Evolutionary conservation across 2,329 filamentous ascomycete species (phyloP).

Genomic region (Hypomyces rosellus): DNA sequence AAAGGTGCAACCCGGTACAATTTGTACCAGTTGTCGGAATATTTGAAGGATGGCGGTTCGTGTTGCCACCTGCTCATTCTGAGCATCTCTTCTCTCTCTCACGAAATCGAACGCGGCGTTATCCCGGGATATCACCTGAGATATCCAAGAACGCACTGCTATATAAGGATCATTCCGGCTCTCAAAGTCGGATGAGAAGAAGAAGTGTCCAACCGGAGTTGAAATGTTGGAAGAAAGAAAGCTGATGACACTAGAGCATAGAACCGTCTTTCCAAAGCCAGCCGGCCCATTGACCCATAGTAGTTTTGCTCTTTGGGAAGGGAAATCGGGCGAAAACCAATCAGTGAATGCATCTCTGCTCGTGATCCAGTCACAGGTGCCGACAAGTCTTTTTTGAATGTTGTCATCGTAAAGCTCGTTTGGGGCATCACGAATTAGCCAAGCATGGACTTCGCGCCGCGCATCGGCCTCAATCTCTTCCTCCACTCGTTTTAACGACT

Average conservation of each 20-base stretch:
- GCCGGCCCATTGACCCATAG: constrained; percentile 27
- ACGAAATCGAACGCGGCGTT: constrained; percentile 13
- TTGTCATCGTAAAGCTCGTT: constrained; percentile 17
- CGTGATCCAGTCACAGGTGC: constrained; percentile 25
- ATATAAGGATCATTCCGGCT: constrained; percentile 20
- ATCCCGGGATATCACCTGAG: constrained; percentile 14
- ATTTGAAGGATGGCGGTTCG: constrained; percentile 13
- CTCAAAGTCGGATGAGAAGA: constrained; percentile 24
- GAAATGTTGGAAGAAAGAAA: constrained; percentile 7
- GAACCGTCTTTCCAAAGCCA: constrained; percentile 29
- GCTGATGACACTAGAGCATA: constrained; percentile 24
- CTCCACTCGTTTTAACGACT: not conserved
- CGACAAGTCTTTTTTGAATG: constrained; percentile 13
- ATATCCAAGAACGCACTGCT: constrained; percentile 26
- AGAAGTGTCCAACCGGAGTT: constrained; percentile 22
- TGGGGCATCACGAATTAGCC: constrained; percentile 10
- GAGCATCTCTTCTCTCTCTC: not conserved
- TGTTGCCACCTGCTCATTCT: constrained; percentile 12
- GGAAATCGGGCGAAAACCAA: constrained; percentile 15
- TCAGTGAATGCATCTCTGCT: constrained; percentile 8
- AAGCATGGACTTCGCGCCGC: constrained; percentile 12
- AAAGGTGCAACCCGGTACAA: constrained; percentile 17
- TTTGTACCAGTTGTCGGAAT: constrained; percentile 12
- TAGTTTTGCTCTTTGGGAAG: constrained; percentile 7
- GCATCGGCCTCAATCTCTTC: constrained; percentile 2